These are phyloP conservation scores for Citrullus amarus DNA, from an alignment of 306 rosid genomes.

Conservation along the genomic window DNA sequence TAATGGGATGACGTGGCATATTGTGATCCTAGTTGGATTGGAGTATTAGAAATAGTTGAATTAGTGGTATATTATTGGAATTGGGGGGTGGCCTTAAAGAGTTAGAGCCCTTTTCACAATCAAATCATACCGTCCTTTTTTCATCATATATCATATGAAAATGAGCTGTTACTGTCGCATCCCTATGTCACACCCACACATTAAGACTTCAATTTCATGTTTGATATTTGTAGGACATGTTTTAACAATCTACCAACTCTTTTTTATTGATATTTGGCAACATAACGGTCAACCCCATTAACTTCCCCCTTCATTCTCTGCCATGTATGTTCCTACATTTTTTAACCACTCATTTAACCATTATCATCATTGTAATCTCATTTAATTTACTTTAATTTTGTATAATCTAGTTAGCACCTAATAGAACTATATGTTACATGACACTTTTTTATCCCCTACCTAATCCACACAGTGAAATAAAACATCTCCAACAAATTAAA, in stretches of 20 bases:
- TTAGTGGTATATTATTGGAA: background rate
- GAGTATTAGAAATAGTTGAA: background rate
- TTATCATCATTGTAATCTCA: background rate
- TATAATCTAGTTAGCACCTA: no score
- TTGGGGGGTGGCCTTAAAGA: background rate
- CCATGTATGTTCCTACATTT: no score
- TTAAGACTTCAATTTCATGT: background rate
- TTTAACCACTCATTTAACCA: background rate
- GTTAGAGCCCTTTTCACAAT: constrained; percentile 29
- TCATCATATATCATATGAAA: constrained; percentile 39
- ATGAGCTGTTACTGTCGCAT: constrained; percentile 79
- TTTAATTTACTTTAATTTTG: background rate
- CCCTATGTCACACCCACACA: constrained; percentile 10
- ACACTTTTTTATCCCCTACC: no score
- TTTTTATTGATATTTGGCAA: background rate
- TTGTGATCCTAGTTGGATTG: background rate
- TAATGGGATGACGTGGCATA: background rate
- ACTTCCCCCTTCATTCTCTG: background rate
- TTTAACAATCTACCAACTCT: background rate
- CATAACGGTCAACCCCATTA: background rate
- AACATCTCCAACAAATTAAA: no score
- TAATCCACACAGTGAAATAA: no score
- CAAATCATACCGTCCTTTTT: constrained; percentile 42
- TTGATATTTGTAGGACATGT: constrained; percentile 6
- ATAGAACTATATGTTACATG: no score